phyloP scores from a whole-genome alignment of 2,329 filamentous ascomycete species.

The Fusarium luffae region DNA sequence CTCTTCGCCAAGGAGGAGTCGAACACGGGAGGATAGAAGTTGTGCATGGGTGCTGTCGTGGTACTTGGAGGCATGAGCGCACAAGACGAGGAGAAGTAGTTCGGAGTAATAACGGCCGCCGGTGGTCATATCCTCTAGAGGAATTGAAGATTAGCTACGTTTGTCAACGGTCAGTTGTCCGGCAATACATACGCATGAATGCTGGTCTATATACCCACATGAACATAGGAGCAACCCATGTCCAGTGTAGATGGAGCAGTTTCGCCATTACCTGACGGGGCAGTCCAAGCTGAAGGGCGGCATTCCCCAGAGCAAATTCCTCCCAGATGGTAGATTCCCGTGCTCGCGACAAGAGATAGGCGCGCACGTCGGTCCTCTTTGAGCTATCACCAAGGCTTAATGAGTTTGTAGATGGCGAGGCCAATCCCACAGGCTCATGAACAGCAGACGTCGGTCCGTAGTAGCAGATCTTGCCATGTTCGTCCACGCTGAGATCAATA shows the following conservation, averaged over 20 bases:
- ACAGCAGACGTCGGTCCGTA: slow-evolving; percentile 7
- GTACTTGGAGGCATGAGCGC: slow-evolving; percentile 8
- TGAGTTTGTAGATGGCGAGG: slow-evolving; percentile 1
- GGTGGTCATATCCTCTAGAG: neutral
- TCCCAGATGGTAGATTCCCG: slow-evolving; percentile 3
- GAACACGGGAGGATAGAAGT: slow-evolving; percentile 1
- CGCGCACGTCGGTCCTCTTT: neutral
- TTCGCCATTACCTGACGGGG: neutral
- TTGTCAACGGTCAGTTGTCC: too few relatives aligned
- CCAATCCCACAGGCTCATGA: neutral
- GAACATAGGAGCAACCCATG: slow-evolving; percentile 10
- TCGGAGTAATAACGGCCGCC: slow-evolving; percentile 6
- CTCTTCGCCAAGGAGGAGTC: slow-evolving; percentile 4
- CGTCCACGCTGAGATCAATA: slow-evolving; percentile 1
- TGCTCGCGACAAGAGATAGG: neutral
- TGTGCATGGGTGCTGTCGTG: slow-evolving; percentile 3
- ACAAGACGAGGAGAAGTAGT: slow-evolving; percentile 3
- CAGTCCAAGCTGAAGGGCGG: neutral
- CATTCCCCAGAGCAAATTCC: slow-evolving; percentile 1
- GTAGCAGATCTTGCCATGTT: slow-evolving; percentile 11
- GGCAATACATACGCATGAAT: neutral
- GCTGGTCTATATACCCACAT: slow-evolving; percentile 11
- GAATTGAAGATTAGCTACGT: too few relatives aligned
- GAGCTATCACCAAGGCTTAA: neutral
- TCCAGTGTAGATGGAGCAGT: slow-evolving; percentile 9